Conservation (phyloP, 768 basidiomycete species). For the Roridomyces roridus region DNA sequence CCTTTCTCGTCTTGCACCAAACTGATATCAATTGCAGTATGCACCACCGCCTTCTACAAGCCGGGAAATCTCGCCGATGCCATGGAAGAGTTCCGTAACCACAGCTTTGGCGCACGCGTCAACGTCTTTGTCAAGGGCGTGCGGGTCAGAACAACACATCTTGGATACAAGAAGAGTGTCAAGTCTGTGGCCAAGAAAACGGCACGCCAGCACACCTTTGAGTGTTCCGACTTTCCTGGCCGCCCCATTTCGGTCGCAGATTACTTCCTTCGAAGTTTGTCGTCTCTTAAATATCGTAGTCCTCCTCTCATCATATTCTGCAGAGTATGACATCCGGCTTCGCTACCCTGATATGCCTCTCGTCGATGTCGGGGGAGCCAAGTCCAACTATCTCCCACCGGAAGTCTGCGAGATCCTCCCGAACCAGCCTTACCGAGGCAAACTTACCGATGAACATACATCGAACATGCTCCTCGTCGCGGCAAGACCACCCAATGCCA, state of each 20-base stretch:
- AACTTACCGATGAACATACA: slow-evolving; percentile 72
- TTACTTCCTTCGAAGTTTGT: slow-evolving; percentile 73
- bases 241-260: slow-evolving; percentile 62
- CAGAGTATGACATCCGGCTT: slow-evolving; percentile 69
- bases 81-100: slow-evolving; percentile 56
- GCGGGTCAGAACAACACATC: slow-evolving; percentile 68
- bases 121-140: slow-evolving; percentile 71
- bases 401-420: slow-evolving; percentile 77
- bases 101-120: slow-evolving; percentile 64
- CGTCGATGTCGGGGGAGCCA: slow-evolving; percentile 62
- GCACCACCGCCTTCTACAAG: slow-evolving; percentile 66
- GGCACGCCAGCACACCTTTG: slow-evolving; percentile 57
- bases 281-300: slow-evolving; percentile 29
- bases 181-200: slow-evolving; percentile 57
- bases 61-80: slow-evolving; percentile 70
- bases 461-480: slow-evolving; percentile 75
- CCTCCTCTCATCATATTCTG: slow-evolving; percentile 1
- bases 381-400: slow-evolving; percentile 61
- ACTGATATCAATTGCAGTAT: slow-evolving; percentile 40
- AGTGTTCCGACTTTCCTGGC: slow-evolving; percentile 57
- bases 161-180: slow-evolving; percentile 79
- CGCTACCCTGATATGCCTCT: slow-evolving; percentile 57
- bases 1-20: slow-evolving; percentile 5
- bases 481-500: slow-evolving; percentile 73
- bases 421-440: slow-evolving; percentile 74